Evolutionary conservation across 352 stramenopile species (phyloP), one percentile per base, ranked within the genome.

Genomic region (Globisporangium acanthophoron): DNA sequence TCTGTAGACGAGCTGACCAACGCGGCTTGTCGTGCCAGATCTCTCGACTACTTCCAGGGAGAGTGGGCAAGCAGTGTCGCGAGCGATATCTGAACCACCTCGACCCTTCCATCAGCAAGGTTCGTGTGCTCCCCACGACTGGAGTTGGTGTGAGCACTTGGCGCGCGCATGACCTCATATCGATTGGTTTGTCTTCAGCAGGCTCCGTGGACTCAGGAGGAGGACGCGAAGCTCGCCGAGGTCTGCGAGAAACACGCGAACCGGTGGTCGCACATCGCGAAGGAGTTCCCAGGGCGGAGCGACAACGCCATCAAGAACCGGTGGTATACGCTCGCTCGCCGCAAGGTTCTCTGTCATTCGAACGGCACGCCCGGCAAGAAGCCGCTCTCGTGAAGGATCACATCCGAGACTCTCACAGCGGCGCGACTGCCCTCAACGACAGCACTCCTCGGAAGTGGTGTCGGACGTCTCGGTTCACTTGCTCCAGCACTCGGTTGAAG

Each of bases 231-330:
- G 24, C 55, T 91, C 5, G 37, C 37, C 0, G 31, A 67, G 24
- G 59, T 56, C 6, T 52, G 81, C 21, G 45, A 56, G 9, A 44
- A 56, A 1, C 53, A 83, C 27, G 65, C 63, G 3, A 69, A 66
- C 0, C 68, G 82, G 21, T 92, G 82, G 82, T 58, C 61, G 7
- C 35, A 62, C 18, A 81, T 92, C 47, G 69, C 74, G 0, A 49
- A 72, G 18, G 45, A 65, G 1, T 66, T 92, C 15, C 71, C 74
- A 3, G 75, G 80, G 31, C 67, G 83, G 37, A 74, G 64, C 5
- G 73, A 78, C 11, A 90, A 88, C 45, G 67, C 71, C 1, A 74
- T 88, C 51, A 92, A 92, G 52, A 92, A 92, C 47, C 74, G 71
- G 37, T 92, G 78, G 74, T 64, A 85, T 48, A 57, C 60, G 4